A percentile compares a stretch with the other conserved stretches of the same genome.
These are phyloP conservation scores for Parathielavia appendiculata DNA, from an alignment of 495 filamentous ascomycete species.

Conservation along the genomic window DNA sequence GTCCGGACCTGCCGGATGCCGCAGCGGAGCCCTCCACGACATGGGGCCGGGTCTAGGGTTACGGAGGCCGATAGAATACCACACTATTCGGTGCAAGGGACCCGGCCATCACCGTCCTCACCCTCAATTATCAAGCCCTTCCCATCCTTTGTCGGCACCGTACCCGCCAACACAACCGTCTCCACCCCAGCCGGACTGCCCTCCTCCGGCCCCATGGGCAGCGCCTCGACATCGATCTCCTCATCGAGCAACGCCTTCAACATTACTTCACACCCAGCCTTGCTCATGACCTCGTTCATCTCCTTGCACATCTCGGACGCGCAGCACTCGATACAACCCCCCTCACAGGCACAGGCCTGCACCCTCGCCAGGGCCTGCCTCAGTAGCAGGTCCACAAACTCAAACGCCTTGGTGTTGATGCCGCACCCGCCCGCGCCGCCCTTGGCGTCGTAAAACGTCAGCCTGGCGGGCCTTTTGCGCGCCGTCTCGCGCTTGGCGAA, in stretches of 20 bases:
- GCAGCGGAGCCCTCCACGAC: too few relatives aligned
- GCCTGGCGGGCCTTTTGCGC: constrained; percentile 79
- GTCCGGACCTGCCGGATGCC: too few relatives aligned
- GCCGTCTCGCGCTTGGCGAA: constrained; percentile 57
- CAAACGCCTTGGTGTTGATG: constrained; percentile 86
- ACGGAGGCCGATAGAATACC: neutral
- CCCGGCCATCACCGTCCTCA: neutral
- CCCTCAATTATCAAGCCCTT: neutral
- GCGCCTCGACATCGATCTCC: constrained; percentile 67
- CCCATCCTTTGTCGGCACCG: constrained; percentile 44
- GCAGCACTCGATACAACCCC: constrained; percentile 84
- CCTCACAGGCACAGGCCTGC: constrained; percentile 59
- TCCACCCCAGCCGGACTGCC: constrained; percentile 66
- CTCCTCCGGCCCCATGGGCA: constrained; percentile 78
- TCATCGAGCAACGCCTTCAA: constrained; percentile 66
- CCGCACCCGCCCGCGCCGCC: constrained; percentile 79
- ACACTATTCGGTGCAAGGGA: neutral
- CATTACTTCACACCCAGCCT: constrained; percentile 78
- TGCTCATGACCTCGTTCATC: constrained; percentile 88
- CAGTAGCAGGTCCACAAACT: constrained; percentile 78
- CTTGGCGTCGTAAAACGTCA: constrained; percentile 94
- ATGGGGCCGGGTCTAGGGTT: too few relatives aligned
- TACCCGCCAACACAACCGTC: constrained; percentile 70
- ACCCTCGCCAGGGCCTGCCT: constrained; percentile 74
- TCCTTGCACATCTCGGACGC: constrained; percentile 82